phyloP scores from a whole-genome alignment of 352 stramenopile species.

The Phytophthora pseudosyringae region DNA sequence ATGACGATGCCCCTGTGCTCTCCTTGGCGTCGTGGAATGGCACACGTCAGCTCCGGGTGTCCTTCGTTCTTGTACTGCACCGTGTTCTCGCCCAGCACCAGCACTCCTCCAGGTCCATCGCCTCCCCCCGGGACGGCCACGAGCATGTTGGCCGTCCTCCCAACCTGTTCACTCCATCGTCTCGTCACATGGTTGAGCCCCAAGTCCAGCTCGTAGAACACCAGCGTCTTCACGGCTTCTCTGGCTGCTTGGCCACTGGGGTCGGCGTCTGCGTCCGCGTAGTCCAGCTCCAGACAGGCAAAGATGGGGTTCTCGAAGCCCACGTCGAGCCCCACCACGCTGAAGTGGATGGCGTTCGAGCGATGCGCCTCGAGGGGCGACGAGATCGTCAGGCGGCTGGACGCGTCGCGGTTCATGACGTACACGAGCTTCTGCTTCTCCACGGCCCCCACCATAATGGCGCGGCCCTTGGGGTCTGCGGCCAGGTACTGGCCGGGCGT shows the following conservation, averaged over 20 bases:
- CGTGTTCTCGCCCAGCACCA: conserved; percentile 97
- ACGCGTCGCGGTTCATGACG: conserved; percentile 97
- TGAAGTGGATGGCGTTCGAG: conserved; percentile 95
- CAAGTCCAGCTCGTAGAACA: conserved; percentile 99
- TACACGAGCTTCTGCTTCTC: conserved; percentile 99
- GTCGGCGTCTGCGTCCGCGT: conserved; percentile 89
- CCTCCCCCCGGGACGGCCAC: conserved; percentile 88
- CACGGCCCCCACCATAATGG: conserved; percentile 95
- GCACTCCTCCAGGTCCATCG: conserved; percentile 91
- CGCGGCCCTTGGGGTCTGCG: conserved; percentile 96
- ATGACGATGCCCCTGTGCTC: conserved; percentile 92
- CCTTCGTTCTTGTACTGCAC: conserved; percentile 98
- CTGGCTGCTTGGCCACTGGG: conserved; percentile 65
- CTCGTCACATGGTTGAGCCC: conserved; percentile 99
- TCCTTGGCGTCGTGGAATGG: conserved; percentile 80
- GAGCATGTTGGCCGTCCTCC: conserved; percentile 94
- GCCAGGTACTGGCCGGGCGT: conserved; percentile 98
- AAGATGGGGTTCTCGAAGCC: conserved; percentile 99
- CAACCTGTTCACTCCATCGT: conserved; percentile 91
- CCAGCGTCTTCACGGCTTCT: conserved; percentile 93
- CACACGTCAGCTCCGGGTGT: conserved; percentile 78
- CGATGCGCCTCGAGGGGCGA: conserved; percentile 99
- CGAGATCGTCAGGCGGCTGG: conserved; percentile 96
- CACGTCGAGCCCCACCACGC: conserved; percentile 96
- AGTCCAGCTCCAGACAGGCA: conserved; percentile 96